Conservation (phyloP, 2,329 filamentous ascomycete species). For the Polytolypa hystricis region DNA sequence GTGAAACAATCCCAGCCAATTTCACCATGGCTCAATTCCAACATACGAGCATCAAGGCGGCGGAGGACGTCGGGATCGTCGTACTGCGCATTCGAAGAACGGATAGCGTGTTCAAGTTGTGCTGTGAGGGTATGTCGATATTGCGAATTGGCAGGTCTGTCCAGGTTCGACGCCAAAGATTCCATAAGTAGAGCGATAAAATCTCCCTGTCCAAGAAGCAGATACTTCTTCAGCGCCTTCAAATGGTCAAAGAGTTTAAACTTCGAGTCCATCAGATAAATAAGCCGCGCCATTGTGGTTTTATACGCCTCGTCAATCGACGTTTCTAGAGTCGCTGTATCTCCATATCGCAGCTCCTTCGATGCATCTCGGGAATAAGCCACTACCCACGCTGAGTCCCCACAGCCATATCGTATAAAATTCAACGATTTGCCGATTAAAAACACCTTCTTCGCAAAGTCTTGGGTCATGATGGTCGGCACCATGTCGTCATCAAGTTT, state of each 20-base stretch:
- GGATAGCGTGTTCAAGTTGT: slow-evolving; percentile 94
- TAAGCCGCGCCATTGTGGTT: slow-evolving; percentile 90
- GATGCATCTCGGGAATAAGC: slow-evolving; percentile 87
- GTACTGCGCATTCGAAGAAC: slow-evolving; percentile 92
- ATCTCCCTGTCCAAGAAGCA: slow-evolving; percentile 88
- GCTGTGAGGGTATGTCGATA: slow-evolving; percentile 94
- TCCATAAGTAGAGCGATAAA: slow-evolving; percentile 98
- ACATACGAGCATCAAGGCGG: slow-evolving; percentile 91
- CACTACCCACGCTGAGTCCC: slow-evolving; percentile 90
- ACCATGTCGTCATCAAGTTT: slow-evolving; percentile 75
- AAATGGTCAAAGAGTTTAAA: slow-evolving; percentile 93
- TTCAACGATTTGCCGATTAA: slow-evolving; percentile 96
- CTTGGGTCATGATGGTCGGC: slow-evolving; percentile 81
- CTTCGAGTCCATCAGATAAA: slow-evolving; percentile 86
- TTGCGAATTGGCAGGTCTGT: slow-evolving; percentile 90
- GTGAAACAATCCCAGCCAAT: slow-evolving; percentile 99
- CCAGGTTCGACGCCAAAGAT: slow-evolving; percentile 80
- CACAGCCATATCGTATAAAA: slow-evolving; percentile 92
- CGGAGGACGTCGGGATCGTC: slow-evolving; percentile 85
- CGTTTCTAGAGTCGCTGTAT: slow-evolving; percentile 78
- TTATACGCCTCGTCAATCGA: slow-evolving; percentile 98
- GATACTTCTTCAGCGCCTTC: slow-evolving; percentile 83
- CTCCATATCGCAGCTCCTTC: slow-evolving; percentile 82
- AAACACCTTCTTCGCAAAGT: slow-evolving; percentile 94
- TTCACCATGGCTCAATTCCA: slow-evolving; percentile 89